A percentile compares a stretch with the other conserved stretches of the same genome.
Evolutionary conservation across 164 flowering plant species (phyloP).

Genomic region (Aristolochia contorta): DNA sequence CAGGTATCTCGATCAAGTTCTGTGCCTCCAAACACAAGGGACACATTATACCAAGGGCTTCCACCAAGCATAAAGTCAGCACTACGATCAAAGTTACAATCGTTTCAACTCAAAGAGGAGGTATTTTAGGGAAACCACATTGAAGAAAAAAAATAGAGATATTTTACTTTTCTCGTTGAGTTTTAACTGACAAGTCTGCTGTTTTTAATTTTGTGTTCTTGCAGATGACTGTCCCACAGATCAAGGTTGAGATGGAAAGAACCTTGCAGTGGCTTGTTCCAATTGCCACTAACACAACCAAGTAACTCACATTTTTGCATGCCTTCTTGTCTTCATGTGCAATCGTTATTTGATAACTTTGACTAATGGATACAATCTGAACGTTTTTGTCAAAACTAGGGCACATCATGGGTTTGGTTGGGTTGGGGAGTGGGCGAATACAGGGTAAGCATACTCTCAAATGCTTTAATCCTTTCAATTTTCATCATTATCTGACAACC

Average conservation of each 20-base stretch:
- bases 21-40: conserved; percentile 54
- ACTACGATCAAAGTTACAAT: conserved; percentile 39
- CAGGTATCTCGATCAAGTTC: conserved; percentile 55
- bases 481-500: background rate
- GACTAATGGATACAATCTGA: conserved; percentile 1
- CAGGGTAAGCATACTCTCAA: conserved; percentile 48
- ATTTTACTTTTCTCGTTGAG: too few relatives aligned
- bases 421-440: conserved; percentile 99
- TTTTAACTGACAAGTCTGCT: too few relatives aligned
- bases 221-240: conserved; percentile 76
- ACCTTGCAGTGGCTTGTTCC: conserved; percentile 98
- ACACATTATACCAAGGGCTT: conserved; percentile 50
- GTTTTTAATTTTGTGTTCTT: conserved; percentile 1
- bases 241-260: conserved; percentile 97
- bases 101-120: conserved; percentile 44
- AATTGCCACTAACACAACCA: conserved; percentile 86
- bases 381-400: conserved; percentile 27
- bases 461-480: background rate
- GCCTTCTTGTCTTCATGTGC: background rate
- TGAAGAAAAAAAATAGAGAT: too few relatives aligned
- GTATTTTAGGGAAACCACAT: conserved; percentile 13
- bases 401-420: conserved; percentile 99
- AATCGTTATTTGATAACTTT: background rate
- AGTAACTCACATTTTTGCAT: conserved; percentile 34
- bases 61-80: conserved; percentile 49